These are phyloP conservation scores for Kwoniella mangroviensis DNA, from an alignment of 768 basidiomycete genomes.

Conservation along the genomic window DNA sequence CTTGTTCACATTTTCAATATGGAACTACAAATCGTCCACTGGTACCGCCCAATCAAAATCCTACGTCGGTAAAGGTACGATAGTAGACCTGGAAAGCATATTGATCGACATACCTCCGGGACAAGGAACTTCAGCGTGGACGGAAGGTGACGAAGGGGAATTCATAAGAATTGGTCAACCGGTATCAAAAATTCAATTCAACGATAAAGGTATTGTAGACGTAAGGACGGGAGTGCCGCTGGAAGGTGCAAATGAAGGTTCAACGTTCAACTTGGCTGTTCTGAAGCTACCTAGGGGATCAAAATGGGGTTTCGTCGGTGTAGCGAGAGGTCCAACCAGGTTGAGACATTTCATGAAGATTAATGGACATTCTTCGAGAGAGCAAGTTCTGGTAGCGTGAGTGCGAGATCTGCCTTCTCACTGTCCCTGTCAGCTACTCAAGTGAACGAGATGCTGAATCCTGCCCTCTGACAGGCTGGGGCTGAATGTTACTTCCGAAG, in stretches of 20 bases:
- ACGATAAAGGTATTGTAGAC: slow-evolving; percentile 22
- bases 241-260: slow-evolving; percentile 12
- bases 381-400: slow-evolving; percentile 29
- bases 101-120: slow-evolving; percentile 4
- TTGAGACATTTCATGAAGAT: slow-evolving; percentile 21
- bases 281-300: slow-evolving; percentile 20
- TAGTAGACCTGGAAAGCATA: slow-evolving; percentile 7
- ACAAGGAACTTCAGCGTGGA: slow-evolving; percentile 10
- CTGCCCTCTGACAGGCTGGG: neutral
- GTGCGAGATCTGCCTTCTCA: neutral
- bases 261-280: slow-evolving; percentile 23
- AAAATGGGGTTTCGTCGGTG: slow-evolving; percentile 27
- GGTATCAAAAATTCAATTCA: slow-evolving; percentile 9
- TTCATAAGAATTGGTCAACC: neutral
- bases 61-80: neutral
- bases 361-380: slow-evolving; percentile 20
- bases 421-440: neutral
- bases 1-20: neutral
- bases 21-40: neutral
- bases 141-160: slow-evolving; percentile 1
- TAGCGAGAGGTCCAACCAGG: slow-evolving; percentile 25
- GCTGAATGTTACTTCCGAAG: slow-evolving; percentile 24
- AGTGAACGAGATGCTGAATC: neutral
- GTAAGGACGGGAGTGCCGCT: slow-evolving; percentile 1
- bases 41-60: neutral